Evolutionary conservation across 176 grass and related monocot genomes (phyloP).

Genomic region (Calamus simplicifolius): DNA sequence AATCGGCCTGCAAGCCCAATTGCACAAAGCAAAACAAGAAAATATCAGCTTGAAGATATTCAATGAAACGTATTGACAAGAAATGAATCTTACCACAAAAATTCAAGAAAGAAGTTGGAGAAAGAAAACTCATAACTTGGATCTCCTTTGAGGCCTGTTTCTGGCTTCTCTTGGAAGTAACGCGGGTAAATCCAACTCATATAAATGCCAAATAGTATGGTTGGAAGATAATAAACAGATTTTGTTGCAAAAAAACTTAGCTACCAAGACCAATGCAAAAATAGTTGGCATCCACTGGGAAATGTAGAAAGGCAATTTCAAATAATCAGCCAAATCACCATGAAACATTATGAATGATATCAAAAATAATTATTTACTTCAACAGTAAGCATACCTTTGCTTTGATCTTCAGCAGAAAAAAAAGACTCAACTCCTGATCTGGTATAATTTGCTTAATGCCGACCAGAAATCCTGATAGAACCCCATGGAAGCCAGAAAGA

Average conservation of each 20-base stretch:
- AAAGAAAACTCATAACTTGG: slow-evolving; percentile 95
- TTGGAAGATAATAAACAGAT: slow-evolving; percentile 63
- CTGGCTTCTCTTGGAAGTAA: slow-evolving; percentile 86
- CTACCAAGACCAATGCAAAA: slow-evolving; percentile 51
- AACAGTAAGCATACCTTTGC: slow-evolving; percentile 43
- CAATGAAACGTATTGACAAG: too few species aligned
- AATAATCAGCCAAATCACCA: too few species aligned
- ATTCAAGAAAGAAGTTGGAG: slow-evolving; percentile 92
- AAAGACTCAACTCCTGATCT: slow-evolving; percentile 67
- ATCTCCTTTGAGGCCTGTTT: slow-evolving; percentile 85
- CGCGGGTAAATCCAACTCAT: slow-evolving; percentile 95
- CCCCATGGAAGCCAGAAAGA: slow-evolving; percentile 92
- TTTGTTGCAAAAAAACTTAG: slow-evolving; percentile 57
- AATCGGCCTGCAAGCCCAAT: slow-evolving; percentile 47
- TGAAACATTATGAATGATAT: too few species aligned
- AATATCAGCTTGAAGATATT: neutral
- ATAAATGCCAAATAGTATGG: slow-evolving; percentile 89
- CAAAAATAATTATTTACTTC: too few species aligned
- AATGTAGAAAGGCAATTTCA: too few species aligned
- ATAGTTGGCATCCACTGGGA: slow-evolving; percentile 77
- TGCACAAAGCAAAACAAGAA: neutral
- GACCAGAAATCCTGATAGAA: slow-evolving; percentile 81
- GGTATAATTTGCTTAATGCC: slow-evolving; percentile 92
- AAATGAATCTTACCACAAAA: slow-evolving; percentile 39
- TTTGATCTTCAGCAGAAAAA: slow-evolving; percentile 89